A percentile compares a stretch with the other conserved stretches of the same genome.
Conservation (phyloP, 805 yeast species). For the Ogataea haglerorum region DNA sequence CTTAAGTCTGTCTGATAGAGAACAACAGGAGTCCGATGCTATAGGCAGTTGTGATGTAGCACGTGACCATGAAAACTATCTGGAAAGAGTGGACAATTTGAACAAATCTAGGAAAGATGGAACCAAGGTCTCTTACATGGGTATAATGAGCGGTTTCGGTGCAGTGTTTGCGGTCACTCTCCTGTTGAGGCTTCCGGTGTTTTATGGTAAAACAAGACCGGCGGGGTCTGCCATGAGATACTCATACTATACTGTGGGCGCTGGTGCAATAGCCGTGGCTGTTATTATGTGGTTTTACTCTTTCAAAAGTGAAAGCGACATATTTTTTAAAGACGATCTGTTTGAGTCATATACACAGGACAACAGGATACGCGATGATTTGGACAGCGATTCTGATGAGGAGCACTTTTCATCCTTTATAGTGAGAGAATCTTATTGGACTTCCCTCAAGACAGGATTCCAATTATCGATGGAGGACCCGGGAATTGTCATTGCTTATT, state of each 20-base stretch:
- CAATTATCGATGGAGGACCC: constrained; percentile 43
- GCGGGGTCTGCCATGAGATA: constrained; percentile 42
- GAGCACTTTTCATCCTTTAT: constrained; percentile 15
- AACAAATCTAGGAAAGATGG: constrained; percentile 42
- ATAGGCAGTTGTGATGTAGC: neutral
- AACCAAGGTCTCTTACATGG: constrained; percentile 56
- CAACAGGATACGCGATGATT: constrained; percentile 33
- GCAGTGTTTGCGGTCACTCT: constrained; percentile 60
- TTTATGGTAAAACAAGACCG: constrained; percentile 38
- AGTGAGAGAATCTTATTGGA: constrained; percentile 32
- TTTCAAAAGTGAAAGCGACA: constrained; percentile 44
- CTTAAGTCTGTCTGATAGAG: no score
- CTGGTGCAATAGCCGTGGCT: constrained; percentile 38
- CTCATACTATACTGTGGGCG: constrained; percentile 50
- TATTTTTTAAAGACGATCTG: constrained; percentile 22
- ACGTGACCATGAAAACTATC: constrained; percentile 1
- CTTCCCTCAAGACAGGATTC: constrained; percentile 46
- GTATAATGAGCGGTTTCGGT: constrained; percentile 61
- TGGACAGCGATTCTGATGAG: constrained; percentile 24
- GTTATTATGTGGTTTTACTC: constrained; percentile 31
- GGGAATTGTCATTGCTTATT: constrained; percentile 51
- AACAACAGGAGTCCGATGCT: no score
- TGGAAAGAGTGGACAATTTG: constrained; percentile 19
- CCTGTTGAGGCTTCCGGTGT: constrained; percentile 55
- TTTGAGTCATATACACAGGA: constrained; percentile 30